Evolutionary conservation across 495 filamentous ascomycete genomes (phyloP), one percentile per base, ranked within the genome.

Genomic region (Cercophora samala): DNA sequence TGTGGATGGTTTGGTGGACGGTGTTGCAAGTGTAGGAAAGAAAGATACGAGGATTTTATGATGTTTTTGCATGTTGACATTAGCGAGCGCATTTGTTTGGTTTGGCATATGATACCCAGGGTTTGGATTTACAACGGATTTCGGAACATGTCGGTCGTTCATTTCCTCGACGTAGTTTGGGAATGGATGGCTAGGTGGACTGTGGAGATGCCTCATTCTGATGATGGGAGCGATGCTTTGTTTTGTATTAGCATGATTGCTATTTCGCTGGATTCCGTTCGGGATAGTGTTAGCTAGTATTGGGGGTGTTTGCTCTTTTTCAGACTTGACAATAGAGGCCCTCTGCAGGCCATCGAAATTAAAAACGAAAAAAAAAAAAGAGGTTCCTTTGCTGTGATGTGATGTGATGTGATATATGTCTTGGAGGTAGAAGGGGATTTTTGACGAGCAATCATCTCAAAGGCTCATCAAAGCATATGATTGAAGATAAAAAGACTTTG

Each of bases 111-210:
- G 73, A 73, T 75, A 75, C 73, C 73, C 56, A n/a, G 67, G 60
- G n/a, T 46, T 54, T 54, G 56, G 68, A 66, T 60, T 63, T 68
- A 54, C 67, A 70, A 65, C 42, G 56, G 68, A 67, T 60, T 63
- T 68, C 58, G 69, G 69, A 65, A 73, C 69, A 73, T 72, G 73
- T 72, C 37, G 68, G 71, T 72, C 70, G 69, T 70, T 67, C 73
- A 72, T 64, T 68, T 62, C 63, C 25, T 66, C 32, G 25, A 29
- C 69, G 64, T 65, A 67, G 13, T 68, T 62, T 62, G 68, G 46
- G 55, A n/a, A 37, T 29, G 25, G 25, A 62, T 32, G 63, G 58
- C 6, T 42, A 25, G 22, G 22, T 52, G 60, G 24, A 24, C 13
- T 26, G 15, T 46, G 65, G 22, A 37, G 23, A 64, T 42, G 32